Evolutionary conservation across 73 alveolate genomes (phyloP).

Genomic region (Effrenium voratum): DNA sequence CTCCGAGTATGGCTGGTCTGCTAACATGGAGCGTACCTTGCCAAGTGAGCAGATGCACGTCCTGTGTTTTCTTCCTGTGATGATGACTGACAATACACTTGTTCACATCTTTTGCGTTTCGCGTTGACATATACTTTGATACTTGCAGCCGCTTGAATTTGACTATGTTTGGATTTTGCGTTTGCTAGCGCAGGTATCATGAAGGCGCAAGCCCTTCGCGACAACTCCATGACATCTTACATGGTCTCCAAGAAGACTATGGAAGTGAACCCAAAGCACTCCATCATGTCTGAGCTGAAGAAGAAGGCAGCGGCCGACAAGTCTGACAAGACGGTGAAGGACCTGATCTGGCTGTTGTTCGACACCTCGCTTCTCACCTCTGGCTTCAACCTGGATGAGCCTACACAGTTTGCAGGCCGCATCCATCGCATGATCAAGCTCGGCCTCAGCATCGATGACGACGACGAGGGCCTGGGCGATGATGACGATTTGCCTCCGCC

Average conservation of each 20-base stretch:
- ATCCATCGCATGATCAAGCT: conserved; percentile 99
- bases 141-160: too few species aligned
- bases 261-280: conserved; percentile 60
- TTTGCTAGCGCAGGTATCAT: too few species aligned
- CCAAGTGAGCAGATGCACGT: too few species aligned
- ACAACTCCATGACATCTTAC: conserved; percentile 99
- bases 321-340: conserved; percentile 99
- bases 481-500: conserved; percentile 63
- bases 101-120: too few species aligned
- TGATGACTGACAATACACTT: too few species aligned
- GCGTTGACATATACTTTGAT: too few species aligned
- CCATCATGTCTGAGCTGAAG: conserved; percentile 52
- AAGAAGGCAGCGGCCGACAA: conserved; percentile 98
- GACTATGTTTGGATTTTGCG: too few species aligned
- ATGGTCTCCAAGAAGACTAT: conserved; percentile 98
- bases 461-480: conserved; percentile 64
- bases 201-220: conserved; percentile 99
- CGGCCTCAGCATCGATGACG: conserved; percentile 95
- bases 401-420: conserved; percentile 99
- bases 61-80: too few species aligned
- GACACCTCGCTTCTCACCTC: conserved; percentile 99
- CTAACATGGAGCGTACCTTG: conserved; percentile 89
- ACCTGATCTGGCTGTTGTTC: conserved; percentile 99
- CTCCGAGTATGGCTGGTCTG: conserved; percentile 99
- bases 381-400: conserved; percentile 99